phyloP scores from a whole-genome alignment of 2,329 filamentous ascomycete genomes.

The Pseudogymnoascus sp. region DNA sequence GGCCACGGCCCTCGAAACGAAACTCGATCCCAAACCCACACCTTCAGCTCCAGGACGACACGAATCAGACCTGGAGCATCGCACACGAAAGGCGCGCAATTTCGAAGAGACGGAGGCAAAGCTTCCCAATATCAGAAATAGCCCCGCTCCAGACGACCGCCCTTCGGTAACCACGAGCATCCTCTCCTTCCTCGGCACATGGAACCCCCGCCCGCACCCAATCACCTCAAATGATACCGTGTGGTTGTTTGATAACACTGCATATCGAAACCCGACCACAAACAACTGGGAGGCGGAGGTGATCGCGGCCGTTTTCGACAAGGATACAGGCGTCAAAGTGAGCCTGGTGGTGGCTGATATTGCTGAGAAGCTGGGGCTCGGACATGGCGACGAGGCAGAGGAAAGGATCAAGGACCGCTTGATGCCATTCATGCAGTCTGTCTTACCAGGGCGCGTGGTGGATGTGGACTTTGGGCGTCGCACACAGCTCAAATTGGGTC shows the following conservation, averaged over 20 bases:
- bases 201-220: constrained; percentile 49
- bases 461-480: constrained; percentile 48
- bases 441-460: constrained; percentile 61
- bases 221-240: constrained; percentile 58
- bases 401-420: constrained; percentile 58
- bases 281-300: constrained; percentile 71
- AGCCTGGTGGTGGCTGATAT: constrained; percentile 62
- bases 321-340: constrained; percentile 57
- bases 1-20: not conserved
- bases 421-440: constrained; percentile 67
- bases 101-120: constrained; percentile 43
- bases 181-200: constrained; percentile 41
- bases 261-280: constrained; percentile 48
- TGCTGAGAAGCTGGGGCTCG: constrained; percentile 59
- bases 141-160: constrained; percentile 20
- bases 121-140: constrained; percentile 31
- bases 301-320: constrained; percentile 71
- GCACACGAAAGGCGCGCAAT: constrained; percentile 39
- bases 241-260: constrained; percentile 88
- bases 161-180: constrained; percentile 27
- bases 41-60: constrained; percentile 10
- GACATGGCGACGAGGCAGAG: constrained; percentile 45
- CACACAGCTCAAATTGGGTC: constrained; percentile 48
- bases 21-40: constrained; percentile 11
- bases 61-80: constrained; percentile 38